phyloP scores from a whole-genome alignment of 768 basidiomycete genomes.

The Coprinopsis strossmayeri region DNA sequence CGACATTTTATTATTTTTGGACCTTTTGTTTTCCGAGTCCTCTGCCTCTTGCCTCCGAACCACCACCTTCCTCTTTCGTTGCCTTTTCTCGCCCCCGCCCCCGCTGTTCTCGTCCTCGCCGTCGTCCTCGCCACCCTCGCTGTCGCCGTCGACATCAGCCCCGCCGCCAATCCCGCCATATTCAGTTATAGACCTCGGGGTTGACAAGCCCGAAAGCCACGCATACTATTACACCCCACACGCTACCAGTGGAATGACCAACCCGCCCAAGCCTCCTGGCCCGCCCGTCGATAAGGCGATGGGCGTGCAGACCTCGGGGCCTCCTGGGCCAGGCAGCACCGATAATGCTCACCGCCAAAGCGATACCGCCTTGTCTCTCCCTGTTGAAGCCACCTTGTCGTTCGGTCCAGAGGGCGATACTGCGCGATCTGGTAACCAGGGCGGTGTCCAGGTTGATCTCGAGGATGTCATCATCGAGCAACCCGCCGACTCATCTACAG shows the following conservation, averaged over 20 bases:
- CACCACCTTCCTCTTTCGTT: background rate
- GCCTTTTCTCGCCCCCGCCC: background rate
- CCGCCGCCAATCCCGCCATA: background rate
- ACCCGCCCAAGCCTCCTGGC: background rate
- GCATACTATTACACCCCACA: no score
- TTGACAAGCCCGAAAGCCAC: background rate
- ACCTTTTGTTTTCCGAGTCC: background rate
- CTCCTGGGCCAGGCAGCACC: background rate
- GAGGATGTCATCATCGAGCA: slow-evolving; percentile 3
- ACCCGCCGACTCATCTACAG: background rate
- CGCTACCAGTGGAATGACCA: background rate
- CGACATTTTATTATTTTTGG: slow-evolving; percentile 4
- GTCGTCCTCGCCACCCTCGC: background rate
- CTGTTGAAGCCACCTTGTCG: background rate
- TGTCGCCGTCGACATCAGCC: background rate
- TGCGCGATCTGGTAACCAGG: background rate
- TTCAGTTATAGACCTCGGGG: background rate
- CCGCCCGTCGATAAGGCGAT: no score
- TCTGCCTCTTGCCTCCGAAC: slow-evolving; percentile 6
- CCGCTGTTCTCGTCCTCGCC: background rate
- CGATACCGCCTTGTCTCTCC: background rate
- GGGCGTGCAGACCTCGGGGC: no score
- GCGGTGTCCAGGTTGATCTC: background rate
- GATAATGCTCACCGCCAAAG: background rate
- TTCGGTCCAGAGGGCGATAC: background rate